These are phyloP conservation scores for Candida palmyrensis DNA, from an alignment of 805 yeast genomes.

Conservation along the genomic window DNA sequence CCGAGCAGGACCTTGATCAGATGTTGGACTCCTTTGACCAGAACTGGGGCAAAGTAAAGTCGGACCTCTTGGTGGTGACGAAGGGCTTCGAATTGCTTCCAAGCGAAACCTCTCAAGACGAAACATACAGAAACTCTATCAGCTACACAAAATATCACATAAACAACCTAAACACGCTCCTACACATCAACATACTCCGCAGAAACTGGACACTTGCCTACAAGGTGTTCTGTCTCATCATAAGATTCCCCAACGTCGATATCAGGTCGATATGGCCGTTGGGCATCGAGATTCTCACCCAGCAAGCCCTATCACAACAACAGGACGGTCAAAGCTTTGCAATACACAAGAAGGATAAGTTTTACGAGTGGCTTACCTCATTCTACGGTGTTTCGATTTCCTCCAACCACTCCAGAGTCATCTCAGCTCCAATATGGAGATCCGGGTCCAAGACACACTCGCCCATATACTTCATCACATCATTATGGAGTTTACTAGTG, in stretches of 20 bases:
- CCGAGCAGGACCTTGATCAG: conserved; percentile 5
- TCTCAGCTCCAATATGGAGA: conserved; percentile 33
- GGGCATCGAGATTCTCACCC: conserved; percentile 50
- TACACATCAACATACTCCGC: conserved; percentile 45
- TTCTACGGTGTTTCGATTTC: conserved; percentile 15
- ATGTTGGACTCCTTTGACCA: conserved; percentile 14
- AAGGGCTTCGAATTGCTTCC: conserved; percentile 21
- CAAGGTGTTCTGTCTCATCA: conserved; percentile 43
- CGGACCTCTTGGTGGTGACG: conserved; percentile 15
- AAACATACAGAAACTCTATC: neutral
- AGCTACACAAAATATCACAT: conserved; percentile 21
- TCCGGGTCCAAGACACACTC: conserved; percentile 35
- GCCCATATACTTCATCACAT: conserved; percentile 36
- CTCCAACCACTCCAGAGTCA: conserved; percentile 5
- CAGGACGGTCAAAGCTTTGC: conserved; percentile 1
- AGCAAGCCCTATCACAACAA: conserved; percentile 9
- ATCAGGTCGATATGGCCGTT: conserved; percentile 58
- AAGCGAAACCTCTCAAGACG: conserved; percentile 4
- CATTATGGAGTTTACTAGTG: conserved; percentile 39
- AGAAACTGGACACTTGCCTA: conserved; percentile 55
- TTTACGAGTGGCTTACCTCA: conserved; percentile 33
- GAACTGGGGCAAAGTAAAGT: conserved; percentile 13
- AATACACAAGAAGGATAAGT: conserved; percentile 20
- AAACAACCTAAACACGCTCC: conserved; percentile 33
- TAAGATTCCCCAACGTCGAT: conserved; percentile 47